phyloP scores from a whole-genome alignment of 2,329 filamentous ascomycete genomes.

The Ophiosphaerella narmari region DNA sequence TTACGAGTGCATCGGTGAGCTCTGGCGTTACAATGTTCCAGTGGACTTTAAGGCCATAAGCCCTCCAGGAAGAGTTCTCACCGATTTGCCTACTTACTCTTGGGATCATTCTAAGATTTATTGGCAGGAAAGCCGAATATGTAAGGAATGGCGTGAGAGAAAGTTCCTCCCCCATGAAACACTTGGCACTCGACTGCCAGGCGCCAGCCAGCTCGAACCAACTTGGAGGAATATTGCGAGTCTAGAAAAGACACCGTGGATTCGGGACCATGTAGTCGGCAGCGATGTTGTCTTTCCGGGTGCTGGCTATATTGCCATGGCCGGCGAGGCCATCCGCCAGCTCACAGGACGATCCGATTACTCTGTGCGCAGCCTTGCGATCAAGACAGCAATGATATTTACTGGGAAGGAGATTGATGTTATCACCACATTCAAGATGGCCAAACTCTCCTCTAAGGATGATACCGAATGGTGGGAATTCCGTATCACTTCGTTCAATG shows the following conservation, averaged over 20 bases:
- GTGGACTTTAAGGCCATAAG: background rate
- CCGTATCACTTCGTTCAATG: background rate
- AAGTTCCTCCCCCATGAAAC: slow-evolving; percentile 27
- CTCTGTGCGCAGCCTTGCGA: slow-evolving; percentile 3
- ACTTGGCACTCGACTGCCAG: slow-evolving; percentile 10
- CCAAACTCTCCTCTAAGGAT: background rate
- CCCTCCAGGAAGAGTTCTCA: background rate
- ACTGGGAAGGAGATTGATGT: background rate
- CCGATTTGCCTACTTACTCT: slow-evolving; percentile 14
- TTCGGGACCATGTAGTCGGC: slow-evolving; percentile 51
- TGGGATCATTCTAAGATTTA: slow-evolving; percentile 13
- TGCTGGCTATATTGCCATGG: background rate
- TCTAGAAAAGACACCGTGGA: slow-evolving; percentile 48
- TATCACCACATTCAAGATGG: background rate
- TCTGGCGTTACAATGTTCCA: slow-evolving; percentile 8
- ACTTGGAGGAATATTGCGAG: slow-evolving; percentile 7
- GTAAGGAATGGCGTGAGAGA: slow-evolving; percentile 9
- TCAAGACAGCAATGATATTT: slow-evolving; percentile 9
- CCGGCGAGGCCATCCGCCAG: slow-evolving; percentile 8
- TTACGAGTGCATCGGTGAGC: background rate
- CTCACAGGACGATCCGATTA: slow-evolving; percentile 7
- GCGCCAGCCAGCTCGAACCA: background rate
- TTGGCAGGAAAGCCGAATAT: slow-evolving; percentile 10
- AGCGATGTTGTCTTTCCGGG: slow-evolving; percentile 50
- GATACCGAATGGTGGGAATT: background rate